These are phyloP conservation scores for Lumnitzera littorea DNA, from an alignment of 345 rosid genomes.

Conservation along the genomic window DNA sequence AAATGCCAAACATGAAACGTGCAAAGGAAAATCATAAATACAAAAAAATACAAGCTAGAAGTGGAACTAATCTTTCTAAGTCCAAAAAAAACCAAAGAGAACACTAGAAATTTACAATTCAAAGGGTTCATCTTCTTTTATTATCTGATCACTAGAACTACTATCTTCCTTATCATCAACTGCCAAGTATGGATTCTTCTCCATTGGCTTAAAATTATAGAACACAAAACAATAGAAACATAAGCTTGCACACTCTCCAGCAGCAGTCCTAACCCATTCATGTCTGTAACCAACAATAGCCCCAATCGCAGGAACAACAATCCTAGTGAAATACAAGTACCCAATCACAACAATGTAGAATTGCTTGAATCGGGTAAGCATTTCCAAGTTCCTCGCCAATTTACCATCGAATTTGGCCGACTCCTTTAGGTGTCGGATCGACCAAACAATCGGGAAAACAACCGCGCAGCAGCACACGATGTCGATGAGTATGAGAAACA, in stretches of 20 bases:
- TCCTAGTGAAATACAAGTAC: conserved; percentile 43
- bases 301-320: conserved; percentile 29
- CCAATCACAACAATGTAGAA: conserved; percentile 33
- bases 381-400: conserved; percentile 35
- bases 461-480: conserved; percentile 43
- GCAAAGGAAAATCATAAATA: too few species aligned
- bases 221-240: conserved; percentile 37
- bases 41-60: too few species aligned
- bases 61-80: too few species aligned
- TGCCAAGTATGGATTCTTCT: conserved; percentile 41
- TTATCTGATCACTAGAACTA: conserved; percentile 22
- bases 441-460: conserved; percentile 53
- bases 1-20: too few species aligned
- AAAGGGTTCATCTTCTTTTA: conserved; percentile 33
- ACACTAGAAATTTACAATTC: conserved; percentile 14
- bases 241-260: conserved; percentile 38
- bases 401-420: conserved; percentile 42
- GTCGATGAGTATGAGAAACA: conserved; percentile 36
- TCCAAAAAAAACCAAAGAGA: too few species aligned
- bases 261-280: conserved; percentile 23
- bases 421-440: conserved; percentile 35
- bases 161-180: conserved; percentile 33
- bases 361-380: conserved; percentile 45
- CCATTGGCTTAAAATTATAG: conserved; percentile 38
- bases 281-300: conserved; percentile 25